Conservation (phyloP, 2,329 filamentous ascomycete genomes). For the Colletotrichum sp. region DNA sequence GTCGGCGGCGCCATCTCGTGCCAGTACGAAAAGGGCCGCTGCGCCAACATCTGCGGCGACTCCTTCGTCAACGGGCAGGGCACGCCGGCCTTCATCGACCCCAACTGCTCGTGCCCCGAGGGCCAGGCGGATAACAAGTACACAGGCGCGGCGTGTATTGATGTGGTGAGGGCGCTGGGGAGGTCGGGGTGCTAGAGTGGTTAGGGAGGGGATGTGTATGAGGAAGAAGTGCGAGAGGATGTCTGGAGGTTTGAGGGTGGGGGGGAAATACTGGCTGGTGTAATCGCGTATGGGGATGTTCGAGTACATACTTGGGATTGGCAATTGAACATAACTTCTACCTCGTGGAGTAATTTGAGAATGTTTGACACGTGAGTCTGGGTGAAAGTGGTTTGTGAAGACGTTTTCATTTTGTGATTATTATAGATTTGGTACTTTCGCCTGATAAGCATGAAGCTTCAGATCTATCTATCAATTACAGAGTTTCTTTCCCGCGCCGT, state of each 20-base stretch:
- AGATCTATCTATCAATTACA: too few species aligned
- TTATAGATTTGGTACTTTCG: too few species aligned
- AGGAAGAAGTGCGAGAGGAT: too few species aligned
- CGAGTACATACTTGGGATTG: too few species aligned
- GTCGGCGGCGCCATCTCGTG: slow-evolving; percentile 6
- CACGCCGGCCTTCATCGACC: not conserved
- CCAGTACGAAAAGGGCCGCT: slow-evolving; percentile 6
- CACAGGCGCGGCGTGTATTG: slow-evolving; percentile 6
- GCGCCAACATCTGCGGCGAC: slow-evolving; percentile 7
- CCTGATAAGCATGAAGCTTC: rapidly evolving
- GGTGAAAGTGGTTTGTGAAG: too few species aligned
- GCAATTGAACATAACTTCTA: too few species aligned
- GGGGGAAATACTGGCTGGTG: too few species aligned
- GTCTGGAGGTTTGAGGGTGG: too few species aligned
- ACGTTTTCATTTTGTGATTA: too few species aligned
- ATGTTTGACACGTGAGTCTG: too few species aligned
- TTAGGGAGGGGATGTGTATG: not conserved
- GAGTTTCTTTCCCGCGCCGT: too few species aligned
- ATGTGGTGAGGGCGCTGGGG: not conserved
- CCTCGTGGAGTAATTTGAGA: rapidly evolving
- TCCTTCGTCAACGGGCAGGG: not conserved
- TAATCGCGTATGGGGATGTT: too few species aligned
- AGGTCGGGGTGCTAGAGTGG: not conserved
- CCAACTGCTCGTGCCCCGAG: slow-evolving; percentile 3
- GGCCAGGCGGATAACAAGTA: slow-evolving; percentile 3